Evolutionary conservation across 345 rosid species (phyloP).

Genomic region (Bruguiera gymnorhiza): DNA sequence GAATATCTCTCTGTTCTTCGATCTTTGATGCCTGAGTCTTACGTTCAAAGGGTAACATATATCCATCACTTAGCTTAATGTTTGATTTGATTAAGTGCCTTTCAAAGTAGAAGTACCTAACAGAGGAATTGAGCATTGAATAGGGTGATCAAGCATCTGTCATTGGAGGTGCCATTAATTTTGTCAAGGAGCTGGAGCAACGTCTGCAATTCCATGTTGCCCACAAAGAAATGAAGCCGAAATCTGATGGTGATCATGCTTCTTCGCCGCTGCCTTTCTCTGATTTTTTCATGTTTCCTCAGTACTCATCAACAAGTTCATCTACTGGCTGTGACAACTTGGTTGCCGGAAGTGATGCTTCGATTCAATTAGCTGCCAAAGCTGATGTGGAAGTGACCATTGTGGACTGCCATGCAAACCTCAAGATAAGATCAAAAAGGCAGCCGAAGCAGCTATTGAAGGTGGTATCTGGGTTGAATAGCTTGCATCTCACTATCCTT

Average conservation of each 20-base stretch:
- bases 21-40: constrained; percentile 82
- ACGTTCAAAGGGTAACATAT: constrained; percentile 66
- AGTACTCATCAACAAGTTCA: constrained; percentile 46
- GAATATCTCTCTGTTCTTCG: constrained; percentile 75
- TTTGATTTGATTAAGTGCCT: neutral
- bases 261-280: constrained; percentile 38
- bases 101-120: neutral
- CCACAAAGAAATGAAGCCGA: constrained; percentile 29
- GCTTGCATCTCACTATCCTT: constrained; percentile 60
- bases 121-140: neutral
- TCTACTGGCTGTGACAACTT: constrained; percentile 15
- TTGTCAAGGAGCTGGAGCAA: constrained; percentile 48
- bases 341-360: constrained; percentile 21
- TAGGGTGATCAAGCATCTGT: constrained; percentile 58
- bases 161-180: constrained; percentile 49
- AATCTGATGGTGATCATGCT: constrained; percentile 19
- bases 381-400: constrained; percentile 83
- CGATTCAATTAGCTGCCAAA: constrained; percentile 17
- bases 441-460: constrained; percentile 69
- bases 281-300: constrained; percentile 66
- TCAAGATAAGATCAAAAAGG: constrained; percentile 67
- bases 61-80: neutral
- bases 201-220: constrained; percentile 29
- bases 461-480: constrained; percentile 61
- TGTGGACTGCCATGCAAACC: constrained; percentile 78